A percentile compares a stretch with the other conserved stretches of the same genome.
Conservation (phyloP, 352 stramenopile species). For the Pythium vanterpoolii region DNA sequence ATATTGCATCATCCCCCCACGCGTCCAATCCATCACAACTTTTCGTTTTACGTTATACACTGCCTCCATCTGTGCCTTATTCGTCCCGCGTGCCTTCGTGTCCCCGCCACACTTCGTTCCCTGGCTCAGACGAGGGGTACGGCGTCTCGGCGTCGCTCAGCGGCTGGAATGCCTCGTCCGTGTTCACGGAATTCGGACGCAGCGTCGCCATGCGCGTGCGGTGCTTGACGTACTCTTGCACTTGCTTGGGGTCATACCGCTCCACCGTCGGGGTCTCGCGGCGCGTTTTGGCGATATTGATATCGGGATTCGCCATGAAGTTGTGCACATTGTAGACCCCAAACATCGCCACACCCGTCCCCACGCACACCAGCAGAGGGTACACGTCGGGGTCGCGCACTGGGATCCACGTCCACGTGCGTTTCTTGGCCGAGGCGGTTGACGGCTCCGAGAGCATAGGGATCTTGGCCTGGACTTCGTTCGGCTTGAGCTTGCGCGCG, state of each 20-base stretch:
- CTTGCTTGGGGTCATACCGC: slow-evolving; percentile 28
- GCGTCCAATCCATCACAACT: too few species aligned
- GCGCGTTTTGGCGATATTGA: slow-evolving; percentile 28
- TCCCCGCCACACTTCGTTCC: slow-evolving; percentile 1
- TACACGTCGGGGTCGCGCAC: slow-evolving; percentile 40
- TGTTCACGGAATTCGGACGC: slow-evolving; percentile 27
- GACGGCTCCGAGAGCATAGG: slow-evolving; percentile 30
- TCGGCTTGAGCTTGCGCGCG: slow-evolving; percentile 24
- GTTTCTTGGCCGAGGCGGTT: slow-evolving; percentile 14
- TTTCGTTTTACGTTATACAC: too few species aligned
- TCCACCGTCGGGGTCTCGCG: slow-evolving; percentile 31
- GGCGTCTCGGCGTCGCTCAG: slow-evolving; percentile 7
- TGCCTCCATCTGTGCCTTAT: too few species aligned
- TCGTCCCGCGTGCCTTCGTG: slow-evolving; percentile 4
- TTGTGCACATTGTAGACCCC: slow-evolving; percentile 32
- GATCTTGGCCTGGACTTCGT: slow-evolving; percentile 38
- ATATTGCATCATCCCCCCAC: too few species aligned
- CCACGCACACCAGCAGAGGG: slow-evolving; percentile 32
- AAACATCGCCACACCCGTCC: slow-evolving; percentile 24
- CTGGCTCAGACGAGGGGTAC: background rate
- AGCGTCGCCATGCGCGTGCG: slow-evolving; percentile 25
- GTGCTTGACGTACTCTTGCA: slow-evolving; percentile 25
- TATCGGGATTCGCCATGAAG: slow-evolving; percentile 30
- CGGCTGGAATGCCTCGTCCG: slow-evolving; percentile 10
- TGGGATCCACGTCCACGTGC: slow-evolving; percentile 24